phyloP scores from a whole-genome alignment of 2,329 filamentous ascomycete species.

The Sporothrix dimorphospora region DNA sequence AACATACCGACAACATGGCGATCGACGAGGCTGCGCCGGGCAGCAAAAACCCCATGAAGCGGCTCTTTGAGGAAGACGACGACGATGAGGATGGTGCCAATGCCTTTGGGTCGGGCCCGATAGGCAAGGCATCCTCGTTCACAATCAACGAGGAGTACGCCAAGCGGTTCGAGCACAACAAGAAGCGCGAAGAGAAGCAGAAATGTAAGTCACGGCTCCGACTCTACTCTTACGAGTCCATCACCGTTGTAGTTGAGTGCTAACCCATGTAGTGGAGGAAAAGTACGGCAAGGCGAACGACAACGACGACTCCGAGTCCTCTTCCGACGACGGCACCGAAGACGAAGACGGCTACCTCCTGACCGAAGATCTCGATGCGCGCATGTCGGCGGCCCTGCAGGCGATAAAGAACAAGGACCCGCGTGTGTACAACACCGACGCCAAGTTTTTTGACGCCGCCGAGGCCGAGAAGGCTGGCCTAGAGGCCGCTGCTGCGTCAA shows the following conservation, averaged over 20 bases:
- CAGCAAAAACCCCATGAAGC: slow-evolving; percentile 44
- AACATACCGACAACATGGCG: slow-evolving; percentile 11
- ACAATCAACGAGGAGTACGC: slow-evolving; percentile 93
- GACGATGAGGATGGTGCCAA: slow-evolving; percentile 46
- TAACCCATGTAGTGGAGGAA: slow-evolving; percentile 70
- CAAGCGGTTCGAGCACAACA: slow-evolving; percentile 90
- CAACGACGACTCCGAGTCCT: slow-evolving; percentile 61
- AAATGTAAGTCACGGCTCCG: slow-evolving; percentile 54
- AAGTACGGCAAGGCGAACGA: slow-evolving; percentile 65
- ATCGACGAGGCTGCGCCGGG: not conserved
- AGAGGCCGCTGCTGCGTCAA: slow-evolving; percentile 46
- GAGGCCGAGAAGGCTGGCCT: slow-evolving; percentile 52
- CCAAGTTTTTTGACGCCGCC: slow-evolving; percentile 72
- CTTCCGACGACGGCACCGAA: slow-evolving; percentile 76
- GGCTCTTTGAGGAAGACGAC: slow-evolving; percentile 58
- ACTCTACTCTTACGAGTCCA: not conserved
- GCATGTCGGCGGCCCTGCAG: slow-evolving; percentile 83
- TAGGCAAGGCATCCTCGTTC: slow-evolving; percentile 49
- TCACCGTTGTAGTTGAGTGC: not conserved
- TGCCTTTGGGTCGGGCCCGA: slow-evolving; percentile 26
- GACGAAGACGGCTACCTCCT: slow-evolving; percentile 88
- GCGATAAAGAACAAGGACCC: slow-evolving; percentile 92
- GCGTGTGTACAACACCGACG: slow-evolving; percentile 78
- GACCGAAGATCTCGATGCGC: slow-evolving; percentile 80
- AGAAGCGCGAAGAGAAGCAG: slow-evolving; percentile 88